Conservation (phyloP, 805 yeast genomes). For the Lipomyces spencermartinsiae region DNA sequence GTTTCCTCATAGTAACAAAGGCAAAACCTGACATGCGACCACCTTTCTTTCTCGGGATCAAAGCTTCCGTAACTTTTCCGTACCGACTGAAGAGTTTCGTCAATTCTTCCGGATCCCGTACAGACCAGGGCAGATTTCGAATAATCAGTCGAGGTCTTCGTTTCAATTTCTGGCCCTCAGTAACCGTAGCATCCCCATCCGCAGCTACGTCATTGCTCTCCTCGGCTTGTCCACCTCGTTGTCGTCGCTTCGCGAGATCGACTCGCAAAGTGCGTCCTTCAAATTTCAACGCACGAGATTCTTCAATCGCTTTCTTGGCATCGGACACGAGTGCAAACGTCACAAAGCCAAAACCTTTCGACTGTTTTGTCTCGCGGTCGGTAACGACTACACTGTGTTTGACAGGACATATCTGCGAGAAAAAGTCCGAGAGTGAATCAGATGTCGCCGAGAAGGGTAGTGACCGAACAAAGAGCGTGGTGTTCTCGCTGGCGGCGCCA, state of each 20-base stretch:
- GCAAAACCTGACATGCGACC: constrained; percentile 96
- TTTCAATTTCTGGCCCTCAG: constrained; percentile 57
- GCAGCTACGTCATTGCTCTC: constrained; percentile 23
- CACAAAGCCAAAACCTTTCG: constrained; percentile 96
- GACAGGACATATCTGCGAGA: constrained; percentile 92
- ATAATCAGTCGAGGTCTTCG: constrained; percentile 86
- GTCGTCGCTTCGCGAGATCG: constrained; percentile 92
- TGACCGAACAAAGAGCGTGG: constrained; percentile 82
- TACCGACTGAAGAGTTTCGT: constrained; percentile 72
- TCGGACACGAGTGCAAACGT: constrained; percentile 87
- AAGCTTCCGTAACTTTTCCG: constrained; percentile 88
- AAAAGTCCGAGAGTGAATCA: constrained; percentile 81
- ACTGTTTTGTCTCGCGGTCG: constrained; percentile 69
- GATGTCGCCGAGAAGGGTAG: constrained; percentile 81
- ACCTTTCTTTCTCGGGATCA: constrained; percentile 84
- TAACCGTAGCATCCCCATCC: constrained; percentile 21
- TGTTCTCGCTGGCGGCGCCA: constrained; percentile 17
- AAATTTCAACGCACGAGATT: constrained; percentile 62
- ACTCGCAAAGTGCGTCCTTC: constrained; percentile 71
- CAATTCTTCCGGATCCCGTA: constrained; percentile 75
- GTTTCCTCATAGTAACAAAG: constrained; percentile 86
- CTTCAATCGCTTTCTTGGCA: constrained; percentile 72
- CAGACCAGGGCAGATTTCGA: constrained; percentile 95
- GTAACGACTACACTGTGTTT: constrained; percentile 92
- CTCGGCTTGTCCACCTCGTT: constrained; percentile 54